Base-by-base conservation (phyloP, 345 rosid species). In the Eucalyptus marginata region DNA sequence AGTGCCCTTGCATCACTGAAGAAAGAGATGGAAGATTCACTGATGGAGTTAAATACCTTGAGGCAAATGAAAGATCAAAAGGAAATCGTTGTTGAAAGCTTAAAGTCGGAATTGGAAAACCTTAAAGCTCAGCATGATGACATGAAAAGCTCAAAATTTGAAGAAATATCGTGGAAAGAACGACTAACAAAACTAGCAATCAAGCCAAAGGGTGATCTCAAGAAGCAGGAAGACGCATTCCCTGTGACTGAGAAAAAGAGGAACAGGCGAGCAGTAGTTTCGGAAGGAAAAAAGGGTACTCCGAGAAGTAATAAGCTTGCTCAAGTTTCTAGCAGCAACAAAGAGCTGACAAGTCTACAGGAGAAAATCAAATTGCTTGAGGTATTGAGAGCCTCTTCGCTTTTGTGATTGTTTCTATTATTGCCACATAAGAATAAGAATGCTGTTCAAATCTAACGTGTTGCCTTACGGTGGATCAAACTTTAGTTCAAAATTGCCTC, bases 311-410 rank as follows among this genome's bases (percentile, higher is more conserved):
- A 49, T 87, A 83, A 64, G 50, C 15, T 59, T 46, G 80, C 81
- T n/a, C 89, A 87, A 20, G 91, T 49, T 87, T 44, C 87, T 58
- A 27, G 49, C 22, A 50, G 54, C 31, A n/a, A 24, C 44, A 88
- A 86, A 59, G 89, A 88, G 43, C 59, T 90, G 3, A 87, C 56
- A 14, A 76, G 86, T 68, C 88, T 87, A 27, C 86, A 84, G 86
- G 91, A 88, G 89, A 88, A 90, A 88, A 88, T 88, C 27, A 66
- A 86, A 56, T 58, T 85, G 43, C 91, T 89, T n/a, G 88, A 90
- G 89, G 89, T 90, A 86, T 47, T 20, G 54, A 33, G 62, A 85
- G 44, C 89, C 36, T 40, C 86, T 40, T 52, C 3, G 7, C 36
- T 87, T 44, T 33, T 59, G 43, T 59, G 52, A 25, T 58, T 13